Base-by-base conservation (phyloP, 331 rosid genomes). In the Erythrophleum ivorense region DNA sequence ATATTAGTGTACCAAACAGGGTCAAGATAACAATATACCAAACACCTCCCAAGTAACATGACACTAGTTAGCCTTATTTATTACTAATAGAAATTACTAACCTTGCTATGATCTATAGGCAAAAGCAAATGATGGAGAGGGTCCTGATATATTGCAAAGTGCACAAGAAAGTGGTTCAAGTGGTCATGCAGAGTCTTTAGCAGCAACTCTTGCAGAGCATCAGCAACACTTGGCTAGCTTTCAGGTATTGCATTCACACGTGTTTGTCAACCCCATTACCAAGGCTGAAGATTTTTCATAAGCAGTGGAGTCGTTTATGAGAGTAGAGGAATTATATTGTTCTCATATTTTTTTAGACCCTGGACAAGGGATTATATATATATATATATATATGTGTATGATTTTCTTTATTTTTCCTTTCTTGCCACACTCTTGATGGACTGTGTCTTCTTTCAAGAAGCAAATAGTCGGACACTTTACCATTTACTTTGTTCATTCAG, bases 201-300 rank as follows among this genome's bases (percentile, higher is more conserved):
- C 96, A 34, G 93, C 92, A 87, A 91, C 98, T 85, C 98, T 95
- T 81, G 87, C 97, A 31, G 99, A 95, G 86, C 99, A 95, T 87
- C 98, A 95, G 86, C 98, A 95, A 77, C 99, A 95, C 88, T 86
- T 93, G 69, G 92, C 97, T 81, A 93, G 98, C 90, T 91, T 93
- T 89, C 98, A 95, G 99, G 99, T 95, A 89, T 58, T 77, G 68
- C 66, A 65, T 63, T 40, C 18, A 62, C 54, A 36, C 70, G 33
- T 74, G 53, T 45, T 78, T 64, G 57, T 43, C 49, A 79, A 73
- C 24, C 34, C 19, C 77, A 55, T 57, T 73, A 38, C 24, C 29
- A 5, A 40, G 41, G 71, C 53, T 55, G 75, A 65, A 73, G 24
- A 36, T 46, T 82, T 78, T 72, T 49, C 49, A 46, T 59, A 50